Evolutionary conservation across 2,329 filamentous ascomycete genomes (phyloP), one percentile per base, ranked within the genome.

Genomic region (Microcyclospora tardicrescens): DNA sequence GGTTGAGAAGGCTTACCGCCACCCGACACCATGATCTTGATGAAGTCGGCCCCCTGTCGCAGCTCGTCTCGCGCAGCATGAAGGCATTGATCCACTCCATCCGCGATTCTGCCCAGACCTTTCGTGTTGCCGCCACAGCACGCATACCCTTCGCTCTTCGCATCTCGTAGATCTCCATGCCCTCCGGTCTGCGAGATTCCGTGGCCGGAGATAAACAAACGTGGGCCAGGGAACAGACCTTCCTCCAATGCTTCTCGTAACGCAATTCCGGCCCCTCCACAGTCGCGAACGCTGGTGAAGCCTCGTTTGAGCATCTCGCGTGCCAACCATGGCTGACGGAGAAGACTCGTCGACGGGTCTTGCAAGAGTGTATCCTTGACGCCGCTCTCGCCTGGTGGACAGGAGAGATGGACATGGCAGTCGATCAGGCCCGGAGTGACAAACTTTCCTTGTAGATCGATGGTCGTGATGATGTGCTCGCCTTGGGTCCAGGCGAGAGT

Each of bases 11-110:
- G 5, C 8, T 4, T 24, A 24, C 19, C 19, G 8, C 75, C 74
- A 1, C 75, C 73, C 5, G 65, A 65, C 1, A 62, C 63, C 72
- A 77, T 77, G 44, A 79, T 72, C 54, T 78, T 78, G 54, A 79
- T 66, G 46, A 77, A 77, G 48, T 77, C 71, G 1, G 71, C 69
- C 2, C 74, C 74, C 8, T 57, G 61, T 2, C 73, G 61, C 0
- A 79, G 52, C 50, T 77, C 67, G 37, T 75, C 71, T 2, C 74
- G 62, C 0, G 67, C 64, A 6, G 60, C 66, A 14, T 63, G 63
- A 32, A 73, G 59, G 44, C 73, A 77, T 33, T 71, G 68, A 0
- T 70, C 61, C 1, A 74, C 71, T 1, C 73, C 71, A 49, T 77
- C 70, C 33, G 64, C 67, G 1, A 75, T 57, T 6, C 64, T 56